Evolutionary conservation across 1,284 basidiomycete genomes (phyloP).

Genomic region (Cryptococcus amylolentus): DNA sequence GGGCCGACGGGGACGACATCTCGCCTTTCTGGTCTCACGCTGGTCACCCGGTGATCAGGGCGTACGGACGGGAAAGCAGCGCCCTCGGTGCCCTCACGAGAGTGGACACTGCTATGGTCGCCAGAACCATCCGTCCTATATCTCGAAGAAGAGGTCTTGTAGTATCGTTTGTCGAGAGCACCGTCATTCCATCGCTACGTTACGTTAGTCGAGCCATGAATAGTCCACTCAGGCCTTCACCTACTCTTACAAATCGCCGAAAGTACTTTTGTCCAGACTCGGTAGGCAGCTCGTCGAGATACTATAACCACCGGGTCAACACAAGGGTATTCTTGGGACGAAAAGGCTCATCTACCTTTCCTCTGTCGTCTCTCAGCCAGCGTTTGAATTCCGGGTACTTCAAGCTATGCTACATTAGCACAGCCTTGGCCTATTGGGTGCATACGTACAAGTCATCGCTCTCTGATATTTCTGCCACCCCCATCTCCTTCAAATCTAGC

Average conservation of each 20-base stretch:
- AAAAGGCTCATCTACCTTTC: conserved; percentile 18
- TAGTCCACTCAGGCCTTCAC: conserved; percentile 3
- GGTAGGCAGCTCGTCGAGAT: conserved; percentile 43
- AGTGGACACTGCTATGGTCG: no score
- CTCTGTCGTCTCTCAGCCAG: conserved; percentile 39
- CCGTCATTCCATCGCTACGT: conserved; percentile 47
- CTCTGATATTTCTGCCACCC: conserved; percentile 37
- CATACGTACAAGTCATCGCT: conserved; percentile 48
- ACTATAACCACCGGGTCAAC: conserved; percentile 18
- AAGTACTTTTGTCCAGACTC: conserved; percentile 47
- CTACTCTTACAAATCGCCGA: conserved; percentile 43
- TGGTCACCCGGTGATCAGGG: not conserved
- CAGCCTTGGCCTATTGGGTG: not conserved
- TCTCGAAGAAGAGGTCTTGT: conserved; percentile 6
- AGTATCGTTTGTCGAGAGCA: conserved; percentile 34
- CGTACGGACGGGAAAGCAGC: not conserved
- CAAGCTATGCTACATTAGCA: conserved; percentile 10
- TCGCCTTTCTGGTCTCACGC: not conserved
- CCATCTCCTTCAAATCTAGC: conserved; percentile 36
- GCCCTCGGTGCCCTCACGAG: not conserved
- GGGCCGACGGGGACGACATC: conserved; percentile 4
- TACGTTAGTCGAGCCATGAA: no score
- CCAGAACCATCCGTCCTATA: no score
- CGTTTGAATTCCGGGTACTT: conserved; percentile 36
- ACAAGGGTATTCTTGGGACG: not conserved